Base-by-base conservation (phyloP, 495 filamentous ascomycete genomes). In the Pyrenopolyporus hunteri region DNA sequence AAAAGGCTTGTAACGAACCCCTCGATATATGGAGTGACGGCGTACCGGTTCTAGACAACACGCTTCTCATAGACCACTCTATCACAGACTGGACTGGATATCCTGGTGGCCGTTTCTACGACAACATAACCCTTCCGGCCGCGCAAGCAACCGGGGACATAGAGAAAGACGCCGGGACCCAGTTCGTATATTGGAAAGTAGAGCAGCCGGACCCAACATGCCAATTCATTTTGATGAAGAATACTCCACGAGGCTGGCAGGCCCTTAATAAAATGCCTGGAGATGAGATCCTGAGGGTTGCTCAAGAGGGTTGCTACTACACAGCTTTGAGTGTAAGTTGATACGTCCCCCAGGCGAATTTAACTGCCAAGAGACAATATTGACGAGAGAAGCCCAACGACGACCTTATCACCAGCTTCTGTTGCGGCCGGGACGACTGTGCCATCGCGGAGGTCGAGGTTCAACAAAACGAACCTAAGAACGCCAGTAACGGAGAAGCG, bases 341-440 rank as follows among this genome's bases (percentile, higher is more conserved):
- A 9, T 22, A 33, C 4, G 1, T 28, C 3, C 26, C 10, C n/a
- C 4, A 3, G 22, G 14, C 4, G 11, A 45, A 11, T n/a, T 9
- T 29, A 17, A 7, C 2, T 32, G 31, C 23, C 4, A 3, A n/a
- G 22, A 1, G 3, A 7, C 23, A 7, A 6, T 29, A 16, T 39
- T 51, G 10, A 59, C 39, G 14, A 31, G 1, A 20, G 23, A 42
- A 66, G 63, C 45, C 45, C 1, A 52, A 57, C 35, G 52, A 57
- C 20, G 26, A 47, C 42, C 10, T 66, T 14, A 66, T 66, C n/a
- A 57, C 63, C 1, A 66, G 63, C 11, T 66, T 36, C 39, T 66
- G 63, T 35, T 66, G 63, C 19, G 63, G 63, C 5, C 20, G n/a
- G 4, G 63, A 46, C 26, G 63, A 66, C 35, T 66, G 63, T 19